phyloP scores from a whole-genome alignment of 306 rosid genomes.

The Vigna unguiculata region DNA sequence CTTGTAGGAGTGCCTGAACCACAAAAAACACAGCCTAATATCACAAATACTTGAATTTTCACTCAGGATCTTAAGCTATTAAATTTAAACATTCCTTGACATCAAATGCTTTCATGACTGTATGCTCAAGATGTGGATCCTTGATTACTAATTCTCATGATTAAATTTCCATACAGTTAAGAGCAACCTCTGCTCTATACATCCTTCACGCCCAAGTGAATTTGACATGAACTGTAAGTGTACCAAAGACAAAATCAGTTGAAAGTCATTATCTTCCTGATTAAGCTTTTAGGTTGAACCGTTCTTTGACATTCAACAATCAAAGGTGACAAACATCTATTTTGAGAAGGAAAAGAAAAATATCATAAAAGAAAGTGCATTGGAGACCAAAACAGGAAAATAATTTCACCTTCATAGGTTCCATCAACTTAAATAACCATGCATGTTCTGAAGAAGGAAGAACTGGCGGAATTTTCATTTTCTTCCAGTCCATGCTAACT shows the following conservation, averaged over 20 bases:
- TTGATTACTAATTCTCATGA: neutral
- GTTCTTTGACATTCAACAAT: neutral
- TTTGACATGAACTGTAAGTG: neutral
- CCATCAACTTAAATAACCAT: constrained; percentile 14
- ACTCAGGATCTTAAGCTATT: neutral
- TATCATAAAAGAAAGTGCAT: neutral
- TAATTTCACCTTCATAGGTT: constrained; percentile 15
- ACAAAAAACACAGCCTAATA: neutral
- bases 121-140: neutral
- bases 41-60: neutral
- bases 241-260: neutral
- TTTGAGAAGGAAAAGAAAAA: neutral
- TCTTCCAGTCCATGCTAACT: constrained; percentile 16
- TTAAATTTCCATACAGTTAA: constrained; percentile 1
- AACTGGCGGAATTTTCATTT: constrained; percentile 9
- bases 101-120: neutral
- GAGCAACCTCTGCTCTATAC: neutral
- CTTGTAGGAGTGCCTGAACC: constrained; percentile 9
- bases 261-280: neutral
- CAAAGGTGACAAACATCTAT: neutral
- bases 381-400: neutral
- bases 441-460: constrained; percentile 23
- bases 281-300: constrained; percentile 2
- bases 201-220: neutral
- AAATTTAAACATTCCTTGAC: neutral